Base-by-base conservation (phyloP, 116 monocot genomes). In the Dioscorea cayenensis region DNA sequence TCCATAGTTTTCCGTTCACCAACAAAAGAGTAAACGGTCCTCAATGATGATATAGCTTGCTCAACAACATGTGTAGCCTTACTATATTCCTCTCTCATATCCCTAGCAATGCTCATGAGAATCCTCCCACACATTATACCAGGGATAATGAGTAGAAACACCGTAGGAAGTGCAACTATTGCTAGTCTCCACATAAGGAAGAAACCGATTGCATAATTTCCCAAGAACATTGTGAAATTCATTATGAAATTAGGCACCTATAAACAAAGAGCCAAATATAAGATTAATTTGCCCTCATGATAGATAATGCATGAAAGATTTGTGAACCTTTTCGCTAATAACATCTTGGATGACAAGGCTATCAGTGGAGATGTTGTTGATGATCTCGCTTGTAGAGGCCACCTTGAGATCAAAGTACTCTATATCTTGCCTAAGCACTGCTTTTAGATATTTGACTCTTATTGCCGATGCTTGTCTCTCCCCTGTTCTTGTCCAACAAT, bases 331-430 rank as follows among this genome's bases (percentile, higher is more conserved):
- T 65, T 92, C 96, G 51, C 90, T 86, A 12, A 96, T 72, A 48
- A 84, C 82, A 36, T 96, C 93, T 28, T 96, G 96, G 51, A 96
- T 81, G 71, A 96, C 77, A 16, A 96, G 88, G 51, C 82, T 90
- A 65, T 96, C 96, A 75, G 81, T 92, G 25, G 96, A 86, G 67
- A 96, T 84, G 63, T 90, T 88, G 66, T 84, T 90, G 80, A 96
- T 78, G 63, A 96, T 92, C 52, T 92, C 87, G 3, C 82, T 36
- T 7, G 90, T 86, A 14, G 84, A 88, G 25, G 75, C 82, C 2
- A 75, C 75, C 51, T 84, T 83, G 35, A 96, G 82, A 65, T 96
- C 96, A 67, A 96, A 96, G 78, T 90, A 96, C 63, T 82, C 88
- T 10, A 96, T 71, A 69, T 96, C 96, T 62, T 96, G 96, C 48